Percentiles rank a stretch among this genome's conserved stretches.
Evolutionary conservation across 768 basidiomycete genomes (phyloP).

Genomic region (Boletellus emodensis): DNA sequence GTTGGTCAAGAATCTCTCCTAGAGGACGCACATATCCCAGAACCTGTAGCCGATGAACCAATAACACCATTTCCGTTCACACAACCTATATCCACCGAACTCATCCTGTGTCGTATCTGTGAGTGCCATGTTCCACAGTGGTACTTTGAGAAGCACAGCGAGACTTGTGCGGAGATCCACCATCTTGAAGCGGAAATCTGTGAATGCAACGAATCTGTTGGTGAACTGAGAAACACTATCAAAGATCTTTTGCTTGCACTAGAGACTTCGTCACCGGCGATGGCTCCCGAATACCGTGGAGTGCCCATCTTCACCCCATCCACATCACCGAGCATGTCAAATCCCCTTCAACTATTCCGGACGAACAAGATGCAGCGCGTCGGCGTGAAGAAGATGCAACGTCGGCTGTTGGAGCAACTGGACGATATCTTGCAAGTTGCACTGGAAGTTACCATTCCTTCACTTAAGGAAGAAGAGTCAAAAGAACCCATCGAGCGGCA

Average conservation of each 20-base stretch:
- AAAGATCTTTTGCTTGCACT: slow-evolving; percentile 70
- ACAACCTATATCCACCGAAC: slow-evolving; percentile 74
- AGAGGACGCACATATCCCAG: slow-evolving; percentile 37
- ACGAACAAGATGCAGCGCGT: slow-evolving; percentile 73
- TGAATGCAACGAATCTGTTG: slow-evolving; percentile 90
- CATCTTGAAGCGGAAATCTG: slow-evolving; percentile 92
- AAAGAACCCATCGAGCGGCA: slow-evolving; percentile 92
- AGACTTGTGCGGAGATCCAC: slow-evolving; percentile 96
- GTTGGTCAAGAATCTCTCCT: slow-evolving; percentile 34
- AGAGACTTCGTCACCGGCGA: slow-evolving; percentile 66
- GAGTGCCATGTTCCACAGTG: slow-evolving; percentile 95
- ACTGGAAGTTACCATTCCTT: slow-evolving; percentile 78
- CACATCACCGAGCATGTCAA: slow-evolving; percentile 65
- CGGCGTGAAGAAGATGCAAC: slow-evolving; percentile 77
- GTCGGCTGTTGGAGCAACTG: slow-evolving; percentile 77
- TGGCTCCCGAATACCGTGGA: slow-evolving; percentile 79
- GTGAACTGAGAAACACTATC: slow-evolving; percentile 83
- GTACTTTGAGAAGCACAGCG: slow-evolving; percentile 99
- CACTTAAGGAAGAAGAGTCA: slow-evolving; percentile 87
- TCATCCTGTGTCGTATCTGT: slow-evolving; percentile 94
- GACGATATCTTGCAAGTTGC: slow-evolving; percentile 82
- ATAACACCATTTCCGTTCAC: slow-evolving; percentile 71
- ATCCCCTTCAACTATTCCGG: slow-evolving; percentile 75
- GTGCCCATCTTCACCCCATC: slow-evolving; percentile 79
- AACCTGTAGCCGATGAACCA: slow-evolving; percentile 40